Base-by-base conservation (phyloP, 306 rosid species). In the Fragaria nilgerrensis region DNA sequence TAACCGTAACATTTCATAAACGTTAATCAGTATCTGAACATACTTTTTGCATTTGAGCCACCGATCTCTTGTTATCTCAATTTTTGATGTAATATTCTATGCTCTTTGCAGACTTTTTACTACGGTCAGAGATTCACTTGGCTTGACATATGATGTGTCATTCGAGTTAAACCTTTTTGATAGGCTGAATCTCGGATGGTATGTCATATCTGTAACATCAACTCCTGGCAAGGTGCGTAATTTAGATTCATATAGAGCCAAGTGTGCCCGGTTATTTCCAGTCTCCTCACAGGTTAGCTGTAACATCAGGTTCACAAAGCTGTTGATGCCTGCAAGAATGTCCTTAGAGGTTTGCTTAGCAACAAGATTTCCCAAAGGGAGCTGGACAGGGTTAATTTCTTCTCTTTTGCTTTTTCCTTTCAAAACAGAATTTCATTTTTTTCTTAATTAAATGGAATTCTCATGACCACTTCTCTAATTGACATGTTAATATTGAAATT, bases 301-400 rank as follows among this genome's bases (percentile, higher is more conserved):
- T 61, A 70, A 66, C 76, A 76, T 69, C 90, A 95, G 97, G 97
- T 91, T 56, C 91, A 92, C 82, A 95, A 92, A 91, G 99, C 97
- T 64, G 99, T 95, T 69, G 97, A 92, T 74, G 97, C 99, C 53
- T 92, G 99, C 91, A 95, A 95, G 86, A 92, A 80, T 78, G 99
- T 95, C 83, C 92, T 95, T 43, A 90, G 97, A 89, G 97, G 99
- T 73, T 68, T 95, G 85, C 96, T 89, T 82, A 84, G 97, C 90
- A 92, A 92, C 90, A 85, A 85, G 85, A 85, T 95, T 79, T 87
- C 96, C n/a, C 91, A 84, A 73, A 88, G 97, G 89, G 97, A 95
- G 84, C 83, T 95, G 90, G 99, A 95, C 89, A 88, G 97, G 97
- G 99, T 95, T 82, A 78, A 96, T 86, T 74, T 43, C 69, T 66